These are phyloP conservation scores for Phialophora expanda DNA, from an alignment of 2,329 filamentous ascomycete species.

Conservation along the genomic window DNA sequence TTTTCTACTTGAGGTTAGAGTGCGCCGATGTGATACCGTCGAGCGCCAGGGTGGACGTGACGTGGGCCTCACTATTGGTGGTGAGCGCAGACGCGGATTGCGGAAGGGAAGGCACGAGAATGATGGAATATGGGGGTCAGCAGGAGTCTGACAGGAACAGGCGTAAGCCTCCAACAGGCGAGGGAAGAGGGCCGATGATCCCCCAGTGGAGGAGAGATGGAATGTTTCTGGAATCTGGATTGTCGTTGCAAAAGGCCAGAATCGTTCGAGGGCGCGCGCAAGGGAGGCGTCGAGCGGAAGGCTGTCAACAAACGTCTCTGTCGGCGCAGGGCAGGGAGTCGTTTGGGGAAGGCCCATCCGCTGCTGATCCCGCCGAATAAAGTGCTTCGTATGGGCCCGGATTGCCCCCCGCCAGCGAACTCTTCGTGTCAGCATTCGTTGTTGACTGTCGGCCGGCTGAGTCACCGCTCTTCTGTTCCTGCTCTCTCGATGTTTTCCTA, in stretches of 20 bases:
- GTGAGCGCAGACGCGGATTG: conserved; percentile 78
- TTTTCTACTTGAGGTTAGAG: conserved; percentile 16
- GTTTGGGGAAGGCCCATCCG: neutral
- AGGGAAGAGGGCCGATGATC: neutral
- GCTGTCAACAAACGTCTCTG: neutral
- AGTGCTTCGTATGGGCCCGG: neutral
- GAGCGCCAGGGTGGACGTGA: neutral
- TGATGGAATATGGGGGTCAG: conserved; percentile 3
- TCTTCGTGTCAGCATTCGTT: neutral
- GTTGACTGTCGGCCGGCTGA: neutral
- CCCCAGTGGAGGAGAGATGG: neutral
- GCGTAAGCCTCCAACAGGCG: neutral
- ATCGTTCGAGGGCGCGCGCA: neutral
- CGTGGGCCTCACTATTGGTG: conserved; percentile 47
- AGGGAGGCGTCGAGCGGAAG: neutral
- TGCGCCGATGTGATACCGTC: neutral
- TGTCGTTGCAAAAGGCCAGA: neutral
- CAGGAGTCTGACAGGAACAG: conserved; percentile 19
- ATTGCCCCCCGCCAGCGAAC: neutral
- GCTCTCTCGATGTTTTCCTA: neutral
- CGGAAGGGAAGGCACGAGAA: conserved; percentile 48
- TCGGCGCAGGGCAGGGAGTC: neutral
- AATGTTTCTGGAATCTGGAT: neutral
- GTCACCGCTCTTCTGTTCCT: neutral
- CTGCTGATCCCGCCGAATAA: neutral